These are phyloP conservation scores for Lecanicillium sp. DNA, from an alignment of 2,329 filamentous ascomycete genomes.

Conservation along the genomic window DNA sequence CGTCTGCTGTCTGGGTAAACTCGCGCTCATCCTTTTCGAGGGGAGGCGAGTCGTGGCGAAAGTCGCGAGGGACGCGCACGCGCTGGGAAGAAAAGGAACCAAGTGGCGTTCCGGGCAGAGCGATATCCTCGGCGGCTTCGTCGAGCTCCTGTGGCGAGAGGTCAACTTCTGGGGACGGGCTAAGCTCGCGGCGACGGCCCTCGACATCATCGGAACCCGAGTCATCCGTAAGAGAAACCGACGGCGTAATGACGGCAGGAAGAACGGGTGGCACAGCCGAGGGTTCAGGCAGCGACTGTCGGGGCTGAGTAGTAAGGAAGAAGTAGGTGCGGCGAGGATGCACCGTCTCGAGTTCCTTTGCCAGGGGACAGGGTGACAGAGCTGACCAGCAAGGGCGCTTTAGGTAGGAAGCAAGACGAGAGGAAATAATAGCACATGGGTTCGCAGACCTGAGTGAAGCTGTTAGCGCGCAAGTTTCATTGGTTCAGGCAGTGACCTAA, in stretches of 20 bases:
- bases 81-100: slow-evolving; percentile 51
- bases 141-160: slow-evolving; percentile 82
- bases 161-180: slow-evolving; percentile 88
- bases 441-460: slow-evolving; percentile 70
- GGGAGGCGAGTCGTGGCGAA: slow-evolving; percentile 72
- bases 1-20: slow-evolving; percentile 91
- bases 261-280: slow-evolving; percentile 20
- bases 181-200: slow-evolving; percentile 61
- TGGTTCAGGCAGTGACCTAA: slow-evolving; percentile 9
- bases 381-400: slow-evolving; percentile 79
- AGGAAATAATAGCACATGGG: slow-evolving; percentile 89
- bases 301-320: slow-evolving; percentile 82
- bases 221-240: slow-evolving; percentile 54
- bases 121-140: slow-evolving; percentile 53
- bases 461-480: slow-evolving; percentile 13
- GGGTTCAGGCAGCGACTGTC: slow-evolving; percentile 63
- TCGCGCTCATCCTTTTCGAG: slow-evolving; percentile 93
- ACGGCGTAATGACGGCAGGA: slow-evolving; percentile 66
- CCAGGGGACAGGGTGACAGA: slow-evolving; percentile 73
- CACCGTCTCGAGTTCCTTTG: slow-evolving; percentile 85
- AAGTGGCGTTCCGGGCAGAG: slow-evolving; percentile 52
- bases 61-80: slow-evolving; percentile 28
- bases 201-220: slow-evolving; percentile 62
- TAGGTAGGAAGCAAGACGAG: slow-evolving; percentile 79
- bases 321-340: slow-evolving; percentile 95